Percentiles rank a stretch among this genome's conserved stretches.
Conservation (phyloP, 192 early-diverging fungal species). For the Spizellomyces punctatus region DNA sequence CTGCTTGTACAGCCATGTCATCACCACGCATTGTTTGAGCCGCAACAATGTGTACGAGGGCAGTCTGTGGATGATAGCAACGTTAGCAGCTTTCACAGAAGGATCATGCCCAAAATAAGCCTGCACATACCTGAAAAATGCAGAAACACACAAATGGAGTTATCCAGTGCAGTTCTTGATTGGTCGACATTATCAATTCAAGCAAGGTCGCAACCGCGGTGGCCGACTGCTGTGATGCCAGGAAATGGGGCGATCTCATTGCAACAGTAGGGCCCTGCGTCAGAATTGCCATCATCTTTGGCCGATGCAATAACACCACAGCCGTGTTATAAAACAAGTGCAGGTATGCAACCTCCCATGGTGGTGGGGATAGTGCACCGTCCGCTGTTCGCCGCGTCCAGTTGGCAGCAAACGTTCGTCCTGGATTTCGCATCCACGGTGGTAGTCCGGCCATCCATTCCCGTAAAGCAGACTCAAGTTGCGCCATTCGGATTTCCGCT, state of each 20-base stretch:
- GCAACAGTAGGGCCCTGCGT: conserved; percentile 9
- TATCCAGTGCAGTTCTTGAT: conserved; percentile 33
- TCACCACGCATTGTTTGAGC: conserved; percentile 34
- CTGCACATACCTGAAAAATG: conserved; percentile 30
- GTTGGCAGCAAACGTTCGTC: conserved; percentile 28
- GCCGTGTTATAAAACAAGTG: conserved; percentile 30
- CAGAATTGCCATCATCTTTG: conserved; percentile 33
- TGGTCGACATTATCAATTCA: conserved; percentile 24
- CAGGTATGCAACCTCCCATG: conserved; percentile 34
- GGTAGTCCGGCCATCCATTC: conserved; percentile 28
- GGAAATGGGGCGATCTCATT: conserved; percentile 13
- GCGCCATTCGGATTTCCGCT: conserved; percentile 7
- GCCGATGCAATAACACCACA: conserved; percentile 27
- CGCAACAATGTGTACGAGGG: conserved; percentile 32
- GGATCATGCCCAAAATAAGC: neutral
- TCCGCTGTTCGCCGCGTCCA: conserved; percentile 15
- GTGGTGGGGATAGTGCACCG: conserved; percentile 14
- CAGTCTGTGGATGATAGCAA: conserved; percentile 7
- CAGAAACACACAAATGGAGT: conserved; percentile 39
- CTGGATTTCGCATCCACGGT: conserved; percentile 27
- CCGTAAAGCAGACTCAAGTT: conserved; percentile 18
- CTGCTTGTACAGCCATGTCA: neutral
- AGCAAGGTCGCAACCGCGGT: conserved; percentile 14
- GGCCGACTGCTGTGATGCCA: conserved; percentile 19
- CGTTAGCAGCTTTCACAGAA: neutral